Evolutionary conservation across 208 protist species (phyloP), one percentile per base, ranked within the genome.

Genomic region (Leishmania guyanensis): DNA sequence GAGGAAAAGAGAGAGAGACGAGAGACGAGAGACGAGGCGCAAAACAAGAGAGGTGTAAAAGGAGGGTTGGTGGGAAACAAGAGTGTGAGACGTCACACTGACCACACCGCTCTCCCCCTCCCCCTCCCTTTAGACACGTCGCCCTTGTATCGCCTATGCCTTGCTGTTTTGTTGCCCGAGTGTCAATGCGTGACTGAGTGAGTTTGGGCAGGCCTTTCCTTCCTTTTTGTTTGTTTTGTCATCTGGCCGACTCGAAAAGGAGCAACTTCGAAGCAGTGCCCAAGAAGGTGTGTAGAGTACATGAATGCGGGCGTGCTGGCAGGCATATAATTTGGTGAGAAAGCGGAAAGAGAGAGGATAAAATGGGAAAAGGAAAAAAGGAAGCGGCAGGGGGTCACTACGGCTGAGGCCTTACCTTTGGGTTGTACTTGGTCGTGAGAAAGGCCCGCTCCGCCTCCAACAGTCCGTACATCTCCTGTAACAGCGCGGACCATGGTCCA

Each of bases 381-480:
- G 29, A 29, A 16, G 39, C 17, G 29, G n/a, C 62, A 66, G 62
- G n/a, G 62, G 62, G 53, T 3, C 33, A 75, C 74, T 69, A 36
- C 64, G 56, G 29, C 39, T 36, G 71, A 17, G 9, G 14, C 10
- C 64, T 77, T 5, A 46, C 77, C 12, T 79, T 79, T 0, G 78
- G 73, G 33, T 86, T 54, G 84, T 96, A 96, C 84, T 94, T 96
- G 62, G 81, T 79, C 10, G 64, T 69, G 60, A 91, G 82, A 66
- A 86, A 85, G 48, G 71, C 79, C 79, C 84, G 86, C 77, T 96
- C 88, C 50, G 90, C 90, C 51, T 82, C 84, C 58, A 89, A 75
- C 14, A 86, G 87, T 14, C 84, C 84, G 80, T 96, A 96, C 54
- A 96, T 77, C 81, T 94, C 83, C 36, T 77, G 56, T 20, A 96